Base-by-base conservation (phyloP, 441 rosid species). In the Mallotus japonicus region DNA sequence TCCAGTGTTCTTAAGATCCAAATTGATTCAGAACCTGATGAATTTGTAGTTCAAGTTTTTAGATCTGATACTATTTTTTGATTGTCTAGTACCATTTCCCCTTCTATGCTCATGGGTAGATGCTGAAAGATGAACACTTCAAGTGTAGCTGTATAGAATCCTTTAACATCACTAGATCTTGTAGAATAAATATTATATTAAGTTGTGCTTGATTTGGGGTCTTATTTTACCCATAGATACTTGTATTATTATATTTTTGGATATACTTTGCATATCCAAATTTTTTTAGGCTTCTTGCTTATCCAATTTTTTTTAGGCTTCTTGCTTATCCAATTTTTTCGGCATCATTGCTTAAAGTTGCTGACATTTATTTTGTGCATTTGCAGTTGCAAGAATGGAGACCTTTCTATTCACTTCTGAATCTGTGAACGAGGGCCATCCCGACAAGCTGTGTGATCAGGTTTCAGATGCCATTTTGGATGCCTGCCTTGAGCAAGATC, bases 391-490 rank as follows among this genome's bases (percentile, higher is more conserved):
- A 14, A 54, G 20, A 77, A 84, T 86, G 90, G 90, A 87, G 75
- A 80, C 84, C 80, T 87, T 85, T 34, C 85, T 85, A 74, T 87
- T 80, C 80, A 83, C 90, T 40, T 87, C 90, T 4, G 90, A 87
- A 73, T 87, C 90, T n/a, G 88, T 87, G 72, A 87, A 85, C 49
- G 86, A 87, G 85, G 90, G 88, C 8, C 90, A 87, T 82, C 90
- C 90, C 0, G 88, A 85, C 87, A 87, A 87, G 85, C 76, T 87
- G 24, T 87, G 90, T 17, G 90, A 85, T 75, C 90, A 87, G 83
- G 75, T 85, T 76, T 87, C 88, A 22, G 90, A 83, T 79, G 90
- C 88, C 1, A 84, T 85, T 54, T 85, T 87, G 19, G 90, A 85
- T 19, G 88, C 88, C 66, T 87, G 88, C 85, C 90, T 87, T 16